Evolutionary conservation across 129 eudicot genomes (phyloP), one percentile per base, ranked within the genome.

Genomic region (Tagetes patula): DNA sequence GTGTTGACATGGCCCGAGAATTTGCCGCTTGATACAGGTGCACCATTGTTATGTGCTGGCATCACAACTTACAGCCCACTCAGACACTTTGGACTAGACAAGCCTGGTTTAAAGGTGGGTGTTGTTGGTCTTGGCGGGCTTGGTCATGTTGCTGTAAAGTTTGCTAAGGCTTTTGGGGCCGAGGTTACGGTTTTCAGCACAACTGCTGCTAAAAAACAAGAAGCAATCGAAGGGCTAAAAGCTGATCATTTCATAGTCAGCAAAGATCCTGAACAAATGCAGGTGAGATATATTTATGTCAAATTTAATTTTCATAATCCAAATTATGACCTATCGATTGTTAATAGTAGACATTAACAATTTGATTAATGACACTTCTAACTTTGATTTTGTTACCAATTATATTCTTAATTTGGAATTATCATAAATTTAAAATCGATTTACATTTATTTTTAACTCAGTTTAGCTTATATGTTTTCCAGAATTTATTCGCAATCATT

Each of bases 241-340:
- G 69, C 69, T 14, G 69, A 64, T 11, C 69, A 64, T 64, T 64
- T 64, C 34, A 64, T 64, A 3, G 69, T 64, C 6, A 64, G 69
- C 49, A 64, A 64, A 64, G 69, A 64, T 49, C 47, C 34, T 39
- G 69, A 39, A 20, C 69, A 64, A 6, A 64, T 64, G 69, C 33
- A 36, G 73, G 58, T 67, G 3, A 3, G 34, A 6, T 54, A 14
- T 47, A 20, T 20, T 20, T 20, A 20, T 20, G 27, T 20, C 27
- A 20, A 20, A 20, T 20, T 20, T 20, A 20, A 20, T 20, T 20
- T 20, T 20, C 27, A 20, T 20, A 20, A 20, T 20, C 27, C 27
- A 20, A 20, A 20, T 20, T 20, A 20, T 20, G 27, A 20, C 27
- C 27, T 20, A 20, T 20, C 27, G 27, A 20, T 20, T 20, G 27